phyloP scores from a whole-genome alignment of 495 filamentous ascomycete species.

The Hypoxylon intermedium region DNA sequence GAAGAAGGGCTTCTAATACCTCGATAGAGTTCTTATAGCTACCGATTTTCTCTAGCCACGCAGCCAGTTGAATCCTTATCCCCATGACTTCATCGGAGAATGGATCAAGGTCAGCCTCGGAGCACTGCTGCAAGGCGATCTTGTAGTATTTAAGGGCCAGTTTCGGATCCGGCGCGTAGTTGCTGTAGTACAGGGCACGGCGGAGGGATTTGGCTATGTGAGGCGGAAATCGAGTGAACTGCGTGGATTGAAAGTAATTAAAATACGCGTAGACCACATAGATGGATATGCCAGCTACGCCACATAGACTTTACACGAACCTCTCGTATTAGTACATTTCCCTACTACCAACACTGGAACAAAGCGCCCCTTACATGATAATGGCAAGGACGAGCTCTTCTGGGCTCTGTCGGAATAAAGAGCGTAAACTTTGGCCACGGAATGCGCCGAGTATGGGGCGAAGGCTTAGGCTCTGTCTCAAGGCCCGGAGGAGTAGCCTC shows the following conservation, averaged over 20 bases:
- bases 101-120: conserved; percentile 78
- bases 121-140: conserved; percentile 72
- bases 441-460: conserved; percentile 43
- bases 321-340: conserved; percentile 25
- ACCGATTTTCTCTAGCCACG: conserved; percentile 76
- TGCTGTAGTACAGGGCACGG: conserved; percentile 85
- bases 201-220: conserved; percentile 81
- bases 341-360: background rate
- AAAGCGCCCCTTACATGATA: conserved; percentile 29
- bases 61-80: conserved; percentile 80
- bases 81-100: conserved; percentile 90
- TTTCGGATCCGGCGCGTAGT: conserved; percentile 71
- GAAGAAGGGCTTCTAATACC: conserved; percentile 72
- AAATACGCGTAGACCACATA: conserved; percentile 71
- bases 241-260: conserved; percentile 66
- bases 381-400: conserved; percentile 51
- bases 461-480: conserved; percentile 44
- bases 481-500: conserved; percentile 40
- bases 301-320: conserved; percentile 41
- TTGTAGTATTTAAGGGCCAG: conserved; percentile 82
- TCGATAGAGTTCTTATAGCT: conserved; percentile 70
- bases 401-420: conserved; percentile 48
- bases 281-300: conserved; percentile 59
- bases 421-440: conserved; percentile 43
- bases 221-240: conserved; percentile 73